Evolutionary conservation across 495 filamentous ascomycete genomes (phyloP), one percentile per base, ranked within the genome.

Genomic region (Xylaria venustula): DNA sequence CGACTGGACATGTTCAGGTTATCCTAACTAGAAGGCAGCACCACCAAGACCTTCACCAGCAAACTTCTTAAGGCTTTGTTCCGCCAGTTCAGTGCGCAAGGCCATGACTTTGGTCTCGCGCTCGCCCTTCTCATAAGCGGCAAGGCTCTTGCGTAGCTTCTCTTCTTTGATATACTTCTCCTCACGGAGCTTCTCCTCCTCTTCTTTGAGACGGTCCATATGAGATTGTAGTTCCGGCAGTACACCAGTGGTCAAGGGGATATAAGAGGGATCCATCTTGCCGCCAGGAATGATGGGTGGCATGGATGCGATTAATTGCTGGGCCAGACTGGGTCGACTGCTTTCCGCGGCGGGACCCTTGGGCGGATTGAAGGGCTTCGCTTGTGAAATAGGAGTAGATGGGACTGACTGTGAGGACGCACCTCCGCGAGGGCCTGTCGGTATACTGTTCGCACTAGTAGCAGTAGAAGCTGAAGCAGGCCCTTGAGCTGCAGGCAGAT

Each of bases 311-410:
- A 82, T 54, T 7, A 80, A 66, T 48, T 64, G 71, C 52, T 81
- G 77, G 0, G 73, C 75, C 0, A 81, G 71, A 42, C 70, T 75
- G 20, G 65, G 73, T n/a, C 72, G 72, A 7, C 53, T 62, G 37
- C 57, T 68, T 23, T 74, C 71, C 1, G 77, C 73, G 0, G 79
- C 71, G 0, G 79, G 79, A 6, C 78, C 79, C 2, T 79, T 82
- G 22, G 79, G 79, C 0, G 79, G 79, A 48, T 82, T 82, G 61
- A 82, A 82, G 0, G 76, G 73, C 25, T 76, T 77, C 23, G 71
- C 60, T n/a, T 67, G 65, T 26, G 67, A 63, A 19, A 67, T 34
- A 0, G 72, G 64, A 5, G 69, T 66, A 30, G 66, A 64, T n/a
- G 66, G 62, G 23, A 66, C 58, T 0, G 66, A 66, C 28, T 68